Conservation (phyloP, 73 alveolate genomes). For the Tetrahymena borealis region DNA sequence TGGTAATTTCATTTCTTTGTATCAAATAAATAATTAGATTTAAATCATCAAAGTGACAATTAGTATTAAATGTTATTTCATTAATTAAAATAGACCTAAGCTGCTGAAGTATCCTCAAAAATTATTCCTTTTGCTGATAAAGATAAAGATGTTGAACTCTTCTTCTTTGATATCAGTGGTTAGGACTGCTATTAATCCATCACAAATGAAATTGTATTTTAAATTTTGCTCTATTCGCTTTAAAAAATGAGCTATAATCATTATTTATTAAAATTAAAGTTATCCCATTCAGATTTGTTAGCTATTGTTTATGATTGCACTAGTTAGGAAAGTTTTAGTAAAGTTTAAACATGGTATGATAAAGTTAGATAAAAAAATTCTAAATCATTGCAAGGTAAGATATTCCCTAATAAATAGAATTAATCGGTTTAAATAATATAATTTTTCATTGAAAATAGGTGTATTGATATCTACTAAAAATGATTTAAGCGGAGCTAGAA, state of each 20-base stretch:
- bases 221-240: too few relatives aligned
- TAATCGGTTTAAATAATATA: not conserved
- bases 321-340: conserved; percentile 8
- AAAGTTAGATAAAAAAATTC: conserved; percentile 4
- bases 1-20: not conserved
- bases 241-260: not conserved
- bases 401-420: too few relatives aligned
- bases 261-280: not conserved
- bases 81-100: conserved; percentile 9
- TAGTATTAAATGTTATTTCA: not conserved
- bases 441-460: not conserved
- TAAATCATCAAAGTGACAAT: too few relatives aligned
- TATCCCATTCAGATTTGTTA: conserved; percentile 5
- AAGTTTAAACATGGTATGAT: conserved; percentile 22
- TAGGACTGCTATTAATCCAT: conserved; percentile 21
- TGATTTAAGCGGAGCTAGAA: not conserved
- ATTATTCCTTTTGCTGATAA: conserved; percentile 15
- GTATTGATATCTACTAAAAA: not conserved
- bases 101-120: conserved; percentile 28
- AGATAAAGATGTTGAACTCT: conserved; percentile 36
- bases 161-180: conserved; percentile 35
- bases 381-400: not conserved
- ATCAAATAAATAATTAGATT: too few relatives aligned
- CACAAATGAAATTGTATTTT: not conserved
- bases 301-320: conserved; percentile 27